These are phyloP conservation scores for Jaapia argillacea DNA, from an alignment of 768 basidiomycete species.

Conservation along the genomic window DNA sequence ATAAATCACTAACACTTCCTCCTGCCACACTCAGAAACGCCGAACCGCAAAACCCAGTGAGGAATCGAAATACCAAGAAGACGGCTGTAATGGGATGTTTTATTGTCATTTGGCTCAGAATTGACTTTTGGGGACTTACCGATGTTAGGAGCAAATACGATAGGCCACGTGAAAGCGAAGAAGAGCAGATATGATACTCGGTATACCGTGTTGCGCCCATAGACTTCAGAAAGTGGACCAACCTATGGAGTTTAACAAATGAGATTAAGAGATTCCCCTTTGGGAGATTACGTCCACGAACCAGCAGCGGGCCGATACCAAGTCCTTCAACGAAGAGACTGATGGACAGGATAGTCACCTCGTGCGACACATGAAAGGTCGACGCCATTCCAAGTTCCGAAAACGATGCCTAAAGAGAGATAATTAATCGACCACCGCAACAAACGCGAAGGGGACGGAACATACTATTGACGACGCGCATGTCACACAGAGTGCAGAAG, in stretches of 20 bases:
- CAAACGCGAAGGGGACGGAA: conserved; percentile 3
- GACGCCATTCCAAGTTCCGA: conserved; percentile 49
- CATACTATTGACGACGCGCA: conserved; percentile 49
- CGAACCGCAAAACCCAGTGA: conserved; percentile 43
- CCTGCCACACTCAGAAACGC: conserved; percentile 57
- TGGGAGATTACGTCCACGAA: conserved; percentile 9
- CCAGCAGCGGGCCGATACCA: conserved; percentile 21
- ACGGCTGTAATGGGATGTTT: conserved; percentile 28
- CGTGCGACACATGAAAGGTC: conserved; percentile 40
- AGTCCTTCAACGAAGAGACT: conserved; percentile 33
- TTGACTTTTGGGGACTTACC: conserved; percentile 25
- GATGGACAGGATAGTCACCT: conserved; percentile 39
- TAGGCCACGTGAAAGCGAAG: conserved; percentile 57
- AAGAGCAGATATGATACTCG: conserved; percentile 48
- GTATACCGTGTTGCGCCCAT: conserved; percentile 60
- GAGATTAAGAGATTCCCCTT: background rate
- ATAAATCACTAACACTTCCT: conserved; percentile 50
- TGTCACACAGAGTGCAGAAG: conserved; percentile 19
- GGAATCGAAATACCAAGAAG: conserved; percentile 50
- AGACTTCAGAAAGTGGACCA: conserved; percentile 37
- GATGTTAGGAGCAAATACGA: conserved; percentile 63
- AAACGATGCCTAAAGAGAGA: conserved; percentile 36
- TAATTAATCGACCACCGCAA: background rate
- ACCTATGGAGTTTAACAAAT: conserved; percentile 7
- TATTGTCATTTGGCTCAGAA: background rate